Conservation (phyloP, 768 basidiomycete genomes). For the Piloderma croceum region DNA sequence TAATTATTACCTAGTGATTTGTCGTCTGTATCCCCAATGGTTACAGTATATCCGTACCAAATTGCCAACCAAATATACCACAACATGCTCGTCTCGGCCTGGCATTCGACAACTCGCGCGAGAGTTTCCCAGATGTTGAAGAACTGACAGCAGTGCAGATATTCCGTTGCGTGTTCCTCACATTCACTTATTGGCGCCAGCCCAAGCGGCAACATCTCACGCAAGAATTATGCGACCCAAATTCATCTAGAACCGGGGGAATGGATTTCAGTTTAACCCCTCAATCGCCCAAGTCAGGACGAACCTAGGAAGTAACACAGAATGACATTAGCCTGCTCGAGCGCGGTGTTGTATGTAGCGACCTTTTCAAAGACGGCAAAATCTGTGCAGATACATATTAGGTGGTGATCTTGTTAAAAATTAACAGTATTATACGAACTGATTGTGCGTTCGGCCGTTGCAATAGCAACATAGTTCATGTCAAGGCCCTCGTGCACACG, state of each 20-base stretch:
- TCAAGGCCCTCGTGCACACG: conserved; percentile 80
- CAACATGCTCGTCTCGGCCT: too few species aligned
- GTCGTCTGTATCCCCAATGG: too few species aligned
- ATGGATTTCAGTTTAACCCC: neutral
- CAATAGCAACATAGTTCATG: conserved; percentile 69
- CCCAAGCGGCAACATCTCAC: conserved; percentile 58
- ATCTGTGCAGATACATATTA: too few species aligned
- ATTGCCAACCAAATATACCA: too few species aligned
- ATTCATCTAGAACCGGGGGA: conserved; percentile 73
- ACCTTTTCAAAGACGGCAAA: too few species aligned
- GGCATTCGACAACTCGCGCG: conserved; percentile 54
- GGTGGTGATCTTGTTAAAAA: too few species aligned
- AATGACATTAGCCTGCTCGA: conserved; percentile 85
- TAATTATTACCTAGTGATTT: too few species aligned
- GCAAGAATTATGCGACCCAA: conserved; percentile 56
- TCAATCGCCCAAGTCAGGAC: conserved; percentile 16
- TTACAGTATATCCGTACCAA: too few species aligned
- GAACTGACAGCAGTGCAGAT: conserved; percentile 75
- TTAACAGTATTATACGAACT: too few species aligned
- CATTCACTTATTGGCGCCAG: conserved; percentile 58
- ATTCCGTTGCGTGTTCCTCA: conserved; percentile 68
- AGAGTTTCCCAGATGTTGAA: conserved; percentile 70
- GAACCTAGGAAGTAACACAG: conserved; percentile 85
- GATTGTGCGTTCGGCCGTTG: conserved; percentile 73
- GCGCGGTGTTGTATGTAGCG: conserved; percentile 71